Evolutionary conservation across 116 monocot genomes (phyloP).

Genomic region (Trichopus zeylanicus): DNA sequence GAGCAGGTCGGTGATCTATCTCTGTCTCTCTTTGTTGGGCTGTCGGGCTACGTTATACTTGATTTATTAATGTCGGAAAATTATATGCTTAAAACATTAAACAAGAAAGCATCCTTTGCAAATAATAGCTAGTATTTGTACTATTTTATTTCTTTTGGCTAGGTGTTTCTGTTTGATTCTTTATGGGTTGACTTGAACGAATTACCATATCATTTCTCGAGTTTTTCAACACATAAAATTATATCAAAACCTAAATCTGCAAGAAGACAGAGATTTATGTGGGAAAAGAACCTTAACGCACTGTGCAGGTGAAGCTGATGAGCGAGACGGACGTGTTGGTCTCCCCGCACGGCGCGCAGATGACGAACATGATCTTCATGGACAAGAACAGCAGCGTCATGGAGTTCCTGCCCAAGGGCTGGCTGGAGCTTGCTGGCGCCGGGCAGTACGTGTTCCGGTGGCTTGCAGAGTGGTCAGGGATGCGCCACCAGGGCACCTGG

Average conservation of each 20-base stretch:
- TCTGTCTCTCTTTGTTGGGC: neutral
- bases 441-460: conserved; percentile 39
- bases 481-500: conserved; percentile 37
- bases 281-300: neutral
- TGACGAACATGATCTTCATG: conserved; percentile 56
- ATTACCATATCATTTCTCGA: too few relatives aligned
- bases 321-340: conserved; percentile 29
- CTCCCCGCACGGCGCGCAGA: conserved; percentile 36
- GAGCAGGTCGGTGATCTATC: conserved; percentile 29
- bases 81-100: too few relatives aligned
- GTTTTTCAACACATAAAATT: too few relatives aligned
- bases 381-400: conserved; percentile 50
- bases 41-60: neutral
- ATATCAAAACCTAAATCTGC: too few relatives aligned
- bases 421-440: conserved; percentile 28
- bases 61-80: neutral
- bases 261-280: too few relatives aligned
- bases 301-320: conserved; percentile 36
- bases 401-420: conserved; percentile 58
- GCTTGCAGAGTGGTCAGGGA: conserved; percentile 19
- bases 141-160: too few relatives aligned
- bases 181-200: too few relatives aligned
- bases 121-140: too few relatives aligned
- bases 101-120: too few relatives aligned
- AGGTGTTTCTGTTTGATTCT: too few relatives aligned